These are phyloP conservation scores for Suillus spraguei DNA, from an alignment of 768 basidiomycete genomes.

Conservation along the genomic window DNA sequence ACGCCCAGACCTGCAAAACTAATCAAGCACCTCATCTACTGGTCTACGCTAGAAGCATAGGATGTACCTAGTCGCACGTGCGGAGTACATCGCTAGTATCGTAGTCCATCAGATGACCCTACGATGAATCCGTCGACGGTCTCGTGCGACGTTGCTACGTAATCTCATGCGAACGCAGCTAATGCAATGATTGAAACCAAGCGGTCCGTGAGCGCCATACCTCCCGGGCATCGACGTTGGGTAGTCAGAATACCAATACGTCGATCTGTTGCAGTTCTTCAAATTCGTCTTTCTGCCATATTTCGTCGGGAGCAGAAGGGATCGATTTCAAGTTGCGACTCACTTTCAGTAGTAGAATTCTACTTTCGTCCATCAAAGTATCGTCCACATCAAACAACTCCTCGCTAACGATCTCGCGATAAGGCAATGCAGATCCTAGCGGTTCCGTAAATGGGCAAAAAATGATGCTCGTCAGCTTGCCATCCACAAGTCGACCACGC, in stretches of 20 bases:
- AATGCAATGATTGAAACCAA: not conserved
- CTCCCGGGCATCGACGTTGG: not conserved
- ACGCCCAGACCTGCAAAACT: not conserved
- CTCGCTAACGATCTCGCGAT: not conserved
- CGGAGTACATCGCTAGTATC: not conserved
- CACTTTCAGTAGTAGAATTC: slow-evolving; percentile 1
- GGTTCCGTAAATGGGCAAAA: not conserved
- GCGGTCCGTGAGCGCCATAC: not conserved
- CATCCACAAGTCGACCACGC: slow-evolving; percentile 29
- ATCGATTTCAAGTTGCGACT: not conserved
- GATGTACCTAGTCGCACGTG: not conserved
- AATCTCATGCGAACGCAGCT: not conserved
- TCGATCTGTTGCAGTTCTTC: not conserved
- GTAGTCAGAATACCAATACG: not conserved
- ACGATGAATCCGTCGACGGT: no score
- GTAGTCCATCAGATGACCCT: no score
- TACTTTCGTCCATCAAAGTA: not conserved
- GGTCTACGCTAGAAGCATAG: not conserved
- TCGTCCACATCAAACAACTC: not conserved
- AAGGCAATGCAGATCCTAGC: not conserved
- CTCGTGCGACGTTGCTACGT: not conserved
- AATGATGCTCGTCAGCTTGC: slow-evolving; percentile 25
- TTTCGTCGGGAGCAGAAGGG: not conserved
- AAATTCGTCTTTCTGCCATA: not conserved
- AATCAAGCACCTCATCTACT: not conserved